Base-by-base conservation (phyloP, 2,329 filamentous ascomycete species). In the Hymenoscyphus infarciens region DNA sequence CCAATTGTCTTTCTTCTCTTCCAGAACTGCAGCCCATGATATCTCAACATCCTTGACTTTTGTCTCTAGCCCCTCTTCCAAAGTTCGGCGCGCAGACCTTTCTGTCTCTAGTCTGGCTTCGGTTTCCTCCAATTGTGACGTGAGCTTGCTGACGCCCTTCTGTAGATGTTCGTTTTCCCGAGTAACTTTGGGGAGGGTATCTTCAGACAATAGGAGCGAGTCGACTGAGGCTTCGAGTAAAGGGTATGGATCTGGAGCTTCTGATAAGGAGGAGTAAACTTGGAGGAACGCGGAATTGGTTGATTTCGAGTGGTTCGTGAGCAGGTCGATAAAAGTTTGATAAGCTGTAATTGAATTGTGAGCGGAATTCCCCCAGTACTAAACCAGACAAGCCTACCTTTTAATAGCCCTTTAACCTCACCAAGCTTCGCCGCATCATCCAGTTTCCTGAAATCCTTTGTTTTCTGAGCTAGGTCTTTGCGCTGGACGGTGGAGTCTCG, bases 391-490 rank as follows among this genome's bases (percentile, higher is more conserved):
- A 27, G 66, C 72, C 56, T 74, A 92, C 91, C 88, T 82, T 97
- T 97, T 63, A 99, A 78, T 58, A 99, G 79, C 45, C 86, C 86
- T 78, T 98, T 99, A 79, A 96, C 87, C 76, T 99, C 95, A 5
- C 82, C 81, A 60, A 99, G 79, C 76, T 98, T 99, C 62, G 85
- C 86, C 11, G 89, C 80, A 80, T 99, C 92, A 70, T 98, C 94
- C 11, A 96, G 83, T 76, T 97, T 98, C 65, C 93, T 84, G 71
- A 98, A 99, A 72, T 98, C 94, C 73, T 99, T 99, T 0, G 95
- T 99, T 82, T 97, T 98, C 74, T 97, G 93, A n/a, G 96, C 95
- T 22, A 99, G 81, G 65, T 99, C 96, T 75, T 99, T 99, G 60
- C 95, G 85, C 75, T 99, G 94, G 0, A 97, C 88, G 4, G 97